A percentile compares a stretch with the other conserved stretches of the same genome.
Evolutionary conservation across 192 early-diverging fungal genomes (phyloP).

Genomic region (Backusella sp.): DNA sequence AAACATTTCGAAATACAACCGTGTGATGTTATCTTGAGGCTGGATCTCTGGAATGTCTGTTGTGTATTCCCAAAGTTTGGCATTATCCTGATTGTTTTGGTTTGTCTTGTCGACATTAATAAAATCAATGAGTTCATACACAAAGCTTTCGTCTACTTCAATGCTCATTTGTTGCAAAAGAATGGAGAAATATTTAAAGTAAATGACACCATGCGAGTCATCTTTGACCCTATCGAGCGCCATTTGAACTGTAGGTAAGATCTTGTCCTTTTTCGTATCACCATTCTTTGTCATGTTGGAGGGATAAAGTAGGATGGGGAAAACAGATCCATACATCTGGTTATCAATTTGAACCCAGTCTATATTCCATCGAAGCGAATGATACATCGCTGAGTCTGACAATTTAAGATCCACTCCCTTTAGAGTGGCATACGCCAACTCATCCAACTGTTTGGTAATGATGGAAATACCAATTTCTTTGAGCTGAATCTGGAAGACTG

Average conservation of each 20-base stretch:
- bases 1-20: constrained; percentile 93
- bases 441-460: constrained; percentile 75
- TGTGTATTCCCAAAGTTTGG: constrained; percentile 48
- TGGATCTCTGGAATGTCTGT: constrained; percentile 72
- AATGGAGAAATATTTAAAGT: constrained; percentile 92
- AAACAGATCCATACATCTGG: constrained; percentile 83
- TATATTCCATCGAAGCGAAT: constrained; percentile 72
- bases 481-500: constrained; percentile 71
- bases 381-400: constrained; percentile 80
- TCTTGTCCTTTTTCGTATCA: constrained; percentile 44
- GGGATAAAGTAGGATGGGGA: constrained; percentile 94
- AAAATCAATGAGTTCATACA: constrained; percentile 85
- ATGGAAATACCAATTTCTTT: constrained; percentile 92
- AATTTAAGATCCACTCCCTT: constrained; percentile 74
- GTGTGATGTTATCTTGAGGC: constrained; percentile 62
- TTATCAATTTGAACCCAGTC: constrained; percentile 98
- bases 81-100: constrained; percentile 18
- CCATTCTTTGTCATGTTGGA: constrained; percentile 77
- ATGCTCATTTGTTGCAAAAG: constrained; percentile 92
- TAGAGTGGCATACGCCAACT: constrained; percentile 84
- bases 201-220: constrained; percentile 91
- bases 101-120: constrained; percentile 71
- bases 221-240: constrained; percentile 89
- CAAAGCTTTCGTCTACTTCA: constrained; percentile 92
- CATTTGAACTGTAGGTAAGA: constrained; percentile 62